Conservation (phyloP, 2,329 filamentous ascomycete species). For the Alternaria sp. region DNA sequence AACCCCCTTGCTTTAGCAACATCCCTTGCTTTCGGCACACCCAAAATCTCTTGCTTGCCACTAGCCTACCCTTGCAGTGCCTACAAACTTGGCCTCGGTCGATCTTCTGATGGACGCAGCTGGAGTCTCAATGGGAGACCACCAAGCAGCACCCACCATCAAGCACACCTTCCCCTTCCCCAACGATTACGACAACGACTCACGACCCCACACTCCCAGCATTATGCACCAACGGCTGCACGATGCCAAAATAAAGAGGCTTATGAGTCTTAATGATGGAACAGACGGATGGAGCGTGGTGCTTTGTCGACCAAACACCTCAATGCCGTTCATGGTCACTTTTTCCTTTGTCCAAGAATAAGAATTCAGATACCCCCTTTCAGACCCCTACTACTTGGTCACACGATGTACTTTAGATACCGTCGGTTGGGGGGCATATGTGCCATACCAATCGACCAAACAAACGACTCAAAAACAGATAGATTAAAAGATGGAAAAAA, state of each 20-base stretch:
- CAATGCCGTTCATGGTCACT: not conserved
- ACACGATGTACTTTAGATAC: not conserved
- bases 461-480: not conserved
- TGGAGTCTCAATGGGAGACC: not conserved
- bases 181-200: constrained; percentile 3
- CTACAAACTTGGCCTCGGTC: no score
- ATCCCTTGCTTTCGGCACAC: constrained; percentile 1
- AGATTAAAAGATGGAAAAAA: not conserved
- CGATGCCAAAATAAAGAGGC: not conserved
- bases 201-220: not conserved
- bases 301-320: not conserved
- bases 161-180: not conserved
- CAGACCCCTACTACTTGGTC: not conserved
- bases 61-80: no score
- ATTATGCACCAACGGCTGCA: not conserved
- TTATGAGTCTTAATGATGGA: not conserved
- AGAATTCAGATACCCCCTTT: not conserved
- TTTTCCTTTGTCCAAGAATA: not conserved
- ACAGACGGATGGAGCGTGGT: not conserved
- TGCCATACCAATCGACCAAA: not conserved
- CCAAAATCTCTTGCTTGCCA: no score
- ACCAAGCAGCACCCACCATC: not conserved
- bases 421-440: not conserved
- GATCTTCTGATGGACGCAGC: not conserved
- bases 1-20: not conserved